Evolutionary conservation across 2,329 filamentous ascomycete genomes (phyloP).

Genomic region (Ilyonectria sp.): DNA sequence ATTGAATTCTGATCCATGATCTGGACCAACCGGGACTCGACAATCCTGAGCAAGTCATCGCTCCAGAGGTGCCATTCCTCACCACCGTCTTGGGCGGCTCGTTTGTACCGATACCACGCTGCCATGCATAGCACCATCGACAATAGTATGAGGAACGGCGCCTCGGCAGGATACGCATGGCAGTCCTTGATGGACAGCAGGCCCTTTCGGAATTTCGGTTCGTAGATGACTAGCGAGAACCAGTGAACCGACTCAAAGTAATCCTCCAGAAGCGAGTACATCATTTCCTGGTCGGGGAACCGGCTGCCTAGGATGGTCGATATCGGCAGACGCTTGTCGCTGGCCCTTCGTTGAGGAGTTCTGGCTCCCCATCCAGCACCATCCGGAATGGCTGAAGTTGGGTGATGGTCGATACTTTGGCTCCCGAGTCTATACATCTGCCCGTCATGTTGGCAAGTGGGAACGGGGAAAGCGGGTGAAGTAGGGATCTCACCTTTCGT

Average conservation of each 20-base stretch:
- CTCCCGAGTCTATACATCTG: constrained; percentile 2
- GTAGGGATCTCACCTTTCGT: neutral
- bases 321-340: constrained; percentile 20
- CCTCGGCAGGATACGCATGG: constrained; percentile 51
- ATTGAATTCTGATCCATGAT: neutral
- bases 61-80: neutral
- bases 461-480: neutral
- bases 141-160: constrained; percentile 55
- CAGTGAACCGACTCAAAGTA: constrained; percentile 61
- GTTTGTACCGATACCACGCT: neutral
- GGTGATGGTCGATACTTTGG: constrained; percentile 4
- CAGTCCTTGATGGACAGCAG: constrained; percentile 53
- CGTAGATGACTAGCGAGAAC: constrained; percentile 61
- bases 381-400: constrained; percentile 27
- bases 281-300: constrained; percentile 18
- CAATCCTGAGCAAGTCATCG: neutral
- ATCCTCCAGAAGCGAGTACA: constrained; percentile 51
- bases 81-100: neutral
- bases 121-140: constrained; percentile 51
- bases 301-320: constrained; percentile 19
- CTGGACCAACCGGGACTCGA: neutral
- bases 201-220: constrained; percentile 55
- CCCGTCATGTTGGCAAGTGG: neutral
- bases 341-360: neutral
- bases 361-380: constrained; percentile 4